phyloP scores from a whole-genome alignment of 129 eudicot genomes.

The Helianthus annuus region HanXRQr2.0-SUNRISE NC_035448.2:108983805-108984304 shows the following conservation, averaged over 20 bases:
- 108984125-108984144: neutral
- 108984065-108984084: conserved; percentile 16
- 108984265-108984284: neutral
- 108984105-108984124: neutral
- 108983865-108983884: conserved; percentile 23
- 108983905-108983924: neutral
- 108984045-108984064: neutral
- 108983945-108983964: neutral
- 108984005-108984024: too few species aligned
- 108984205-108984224: neutral
- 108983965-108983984: neutral
- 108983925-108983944: conserved; percentile 15
- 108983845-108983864: conserved; percentile 28
- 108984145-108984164: neutral
- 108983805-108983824: conserved; percentile 1
- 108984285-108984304: neutral
- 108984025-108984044: neutral
- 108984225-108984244: conserved; percentile 1
- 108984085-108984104: neutral
- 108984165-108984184: conserved; percentile 2
- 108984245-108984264: conserved; percentile 7
- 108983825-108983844: conserved; percentile 18
- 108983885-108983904: conserved; percentile 2
- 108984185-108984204: neutral
- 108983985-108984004: neutral